Evolutionary conservation across 1,284 basidiomycete genomes (phyloP).

Genomic region (Trametes versicolor): DNA sequence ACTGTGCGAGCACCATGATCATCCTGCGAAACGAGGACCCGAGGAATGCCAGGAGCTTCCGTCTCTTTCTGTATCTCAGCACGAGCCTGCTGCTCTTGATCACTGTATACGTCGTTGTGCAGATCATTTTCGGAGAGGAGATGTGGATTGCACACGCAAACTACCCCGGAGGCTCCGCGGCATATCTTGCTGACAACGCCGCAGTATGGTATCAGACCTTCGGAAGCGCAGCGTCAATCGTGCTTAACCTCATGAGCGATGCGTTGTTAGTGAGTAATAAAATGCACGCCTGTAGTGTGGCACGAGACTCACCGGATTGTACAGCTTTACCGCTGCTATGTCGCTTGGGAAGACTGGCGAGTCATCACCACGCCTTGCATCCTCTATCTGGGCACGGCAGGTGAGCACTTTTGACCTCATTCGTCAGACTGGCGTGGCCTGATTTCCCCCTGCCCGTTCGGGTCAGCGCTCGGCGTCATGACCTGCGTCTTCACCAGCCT

Average conservation of each 20-base stretch:
- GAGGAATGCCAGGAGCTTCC: slow-evolving; percentile 4
- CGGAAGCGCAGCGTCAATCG: slow-evolving; percentile 24
- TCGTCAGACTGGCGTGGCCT: too few species aligned
- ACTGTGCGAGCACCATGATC: slow-evolving; percentile 14
- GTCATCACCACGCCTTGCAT: slow-evolving; percentile 13
- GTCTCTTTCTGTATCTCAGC: slow-evolving; percentile 25
- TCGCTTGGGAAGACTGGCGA: slow-evolving; percentile 24
- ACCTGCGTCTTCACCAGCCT: slow-evolving; percentile 19
- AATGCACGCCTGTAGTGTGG: too few species aligned
- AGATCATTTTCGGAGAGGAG: slow-evolving; percentile 31
- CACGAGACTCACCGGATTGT: neutral
- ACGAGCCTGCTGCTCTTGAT: slow-evolving; percentile 16
- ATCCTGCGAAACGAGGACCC: slow-evolving; percentile 4
- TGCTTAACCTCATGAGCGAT: slow-evolving; percentile 28
- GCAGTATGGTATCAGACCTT: slow-evolving; percentile 36
- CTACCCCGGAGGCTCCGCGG: slow-evolving; percentile 28
- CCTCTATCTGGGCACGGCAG: slow-evolving; percentile 19
- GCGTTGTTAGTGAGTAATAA: slow-evolving; percentile 24
- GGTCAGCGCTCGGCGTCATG: slow-evolving; percentile 24
- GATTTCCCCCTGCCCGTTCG: too few species aligned
- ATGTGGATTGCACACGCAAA: slow-evolving; percentile 34
- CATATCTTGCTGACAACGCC: slow-evolving; percentile 26
- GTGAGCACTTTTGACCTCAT: too few species aligned
- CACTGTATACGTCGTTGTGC: slow-evolving; percentile 24
- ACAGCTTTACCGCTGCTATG: slow-evolving; percentile 29